Evolutionary conservation across 192 early-diverging fungal genomes (phyloP), one percentile per base, ranked within the genome.

Genomic region (Rhizoclosmatium sp.): DNA sequence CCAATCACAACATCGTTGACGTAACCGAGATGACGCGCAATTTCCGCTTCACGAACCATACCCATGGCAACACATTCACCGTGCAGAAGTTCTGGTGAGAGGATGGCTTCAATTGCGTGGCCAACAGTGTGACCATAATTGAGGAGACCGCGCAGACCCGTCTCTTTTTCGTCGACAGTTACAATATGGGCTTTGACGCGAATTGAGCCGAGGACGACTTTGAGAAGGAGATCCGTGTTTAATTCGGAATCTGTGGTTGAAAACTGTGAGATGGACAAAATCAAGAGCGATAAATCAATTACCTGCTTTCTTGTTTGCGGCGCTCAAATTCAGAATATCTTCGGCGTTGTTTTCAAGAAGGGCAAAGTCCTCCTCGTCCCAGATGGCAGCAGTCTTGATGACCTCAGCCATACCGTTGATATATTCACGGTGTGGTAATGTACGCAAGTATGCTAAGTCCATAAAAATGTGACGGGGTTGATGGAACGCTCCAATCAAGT

Each of bases 101-200:
- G 84, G 31, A 97, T 89, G 42, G 94, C 96, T 85, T 99, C 98
- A 61, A 97, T 95, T 54, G 95, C 98, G 61, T 99, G 98, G 49
- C 98, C 98, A 61, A 99, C 92, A 4, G 96, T 91, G 84, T 99
- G 98, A 7, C 98, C 98, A 88, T 97, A 99, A 80, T 99, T 99
- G 48, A 99, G 91, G 62, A 99, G 82, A 16, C 95, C 95, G 62
- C 98, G 94, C 80, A 99, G 88, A 12, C 96, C 96, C 44, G 92
- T 90, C 85, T 99, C 98, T 62, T 95, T 91, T 86, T 98, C 98
- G 85, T 99, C 98, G 59, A 93, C 85, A 1, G 96, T 97, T 16
- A 99, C 98, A 21, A 99, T 94, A 70, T 96, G 87, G 0, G 98
- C 96, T 84, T 99, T 99, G 78, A 97, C 94, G 4, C 91, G 85